A percentile compares a stretch with the other conserved stretches of the same genome.
Evolutionary conservation across 306 rosid genomes (phyloP).

Genomic region (Carpinus viminea): DNA sequence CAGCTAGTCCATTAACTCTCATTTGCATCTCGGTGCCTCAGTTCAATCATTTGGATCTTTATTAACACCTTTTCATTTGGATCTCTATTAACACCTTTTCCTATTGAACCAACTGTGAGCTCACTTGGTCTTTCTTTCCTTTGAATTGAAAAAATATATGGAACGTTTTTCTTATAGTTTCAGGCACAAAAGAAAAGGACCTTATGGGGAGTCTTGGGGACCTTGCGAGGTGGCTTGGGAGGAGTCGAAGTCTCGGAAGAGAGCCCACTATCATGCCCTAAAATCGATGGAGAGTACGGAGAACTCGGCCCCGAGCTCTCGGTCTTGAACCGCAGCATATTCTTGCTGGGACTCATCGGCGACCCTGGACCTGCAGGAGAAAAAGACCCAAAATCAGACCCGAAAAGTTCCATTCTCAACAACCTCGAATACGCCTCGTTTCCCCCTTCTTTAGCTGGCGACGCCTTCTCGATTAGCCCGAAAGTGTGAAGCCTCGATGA

Average conservation of each 20-base stretch:
- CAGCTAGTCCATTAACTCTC: background rate
- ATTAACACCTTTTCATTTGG: background rate
- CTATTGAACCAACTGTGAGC: background rate
- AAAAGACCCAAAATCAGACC: slow-evolving; percentile 85
- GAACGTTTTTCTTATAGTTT: background rate
- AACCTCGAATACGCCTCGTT: slow-evolving; percentile 78
- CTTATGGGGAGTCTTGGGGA: slow-evolving; percentile 98
- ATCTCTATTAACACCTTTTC: background rate
- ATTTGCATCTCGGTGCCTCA: background rate
- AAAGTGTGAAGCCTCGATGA: slow-evolving; percentile 92
- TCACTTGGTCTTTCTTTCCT: background rate
- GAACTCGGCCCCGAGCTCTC: slow-evolving; percentile 73
- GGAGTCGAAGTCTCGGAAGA: slow-evolving; percentile 68
- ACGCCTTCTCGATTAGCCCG: slow-evolving; percentile 70
- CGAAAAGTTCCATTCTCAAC: slow-evolving; percentile 82
- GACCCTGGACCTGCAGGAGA: slow-evolving; percentile 66
- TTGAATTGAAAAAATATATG: background rate
- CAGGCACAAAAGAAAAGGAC: slow-evolving; percentile 19
- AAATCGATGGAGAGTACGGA: slow-evolving; percentile 75
- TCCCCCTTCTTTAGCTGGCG: slow-evolving; percentile 86
- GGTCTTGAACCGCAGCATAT: slow-evolving; percentile 87
- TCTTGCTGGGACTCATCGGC: slow-evolving; percentile 86
- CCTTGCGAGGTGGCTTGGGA: slow-evolving; percentile 94
- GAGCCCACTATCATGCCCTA: slow-evolving; percentile 52
- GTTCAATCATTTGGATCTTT: background rate